Percentiles rank a stretch among this genome's conserved stretches.
Conservation (phyloP, 768 basidiomycete genomes). For the Pulveroboletus frians region DNA sequence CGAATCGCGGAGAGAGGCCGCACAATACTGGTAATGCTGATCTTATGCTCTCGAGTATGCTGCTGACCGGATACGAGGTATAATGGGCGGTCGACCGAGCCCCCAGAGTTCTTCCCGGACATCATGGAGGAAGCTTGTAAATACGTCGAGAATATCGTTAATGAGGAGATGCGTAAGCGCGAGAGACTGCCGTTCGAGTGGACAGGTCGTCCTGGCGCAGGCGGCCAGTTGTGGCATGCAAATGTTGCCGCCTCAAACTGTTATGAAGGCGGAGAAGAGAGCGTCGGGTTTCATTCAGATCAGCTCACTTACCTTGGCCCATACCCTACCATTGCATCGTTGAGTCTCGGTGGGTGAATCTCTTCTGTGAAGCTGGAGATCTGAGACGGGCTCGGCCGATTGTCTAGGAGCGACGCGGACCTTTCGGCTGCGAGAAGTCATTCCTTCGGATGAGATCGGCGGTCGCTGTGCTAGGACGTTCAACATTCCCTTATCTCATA, state of each 20-base stretch:
- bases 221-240: slow-evolving; percentile 54
- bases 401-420: slow-evolving; percentile 56
- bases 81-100: slow-evolving; percentile 60
- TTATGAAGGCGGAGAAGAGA: slow-evolving; percentile 76
- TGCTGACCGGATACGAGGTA: slow-evolving; percentile 49
- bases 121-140: slow-evolving; percentile 77
- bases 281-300: slow-evolving; percentile 80
- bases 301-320: slow-evolving; percentile 78
- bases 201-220: slow-evolving; percentile 33
- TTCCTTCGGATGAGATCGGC: slow-evolving; percentile 56
- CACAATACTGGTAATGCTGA: slow-evolving; percentile 60
- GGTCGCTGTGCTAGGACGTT: slow-evolving; percentile 63
- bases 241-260: slow-evolving; percentile 86
- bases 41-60: not conserved
- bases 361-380: not conserved
- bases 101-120: slow-evolving; percentile 53
- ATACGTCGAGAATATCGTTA: slow-evolving; percentile 65
- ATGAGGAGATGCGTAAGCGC: slow-evolving; percentile 61
- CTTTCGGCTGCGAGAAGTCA: slow-evolving; percentile 74
- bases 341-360: slow-evolving; percentile 60
- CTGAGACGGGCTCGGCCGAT: not conserved
- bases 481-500: slow-evolving; percentile 72
- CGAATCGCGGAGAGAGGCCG: slow-evolving; percentile 63
- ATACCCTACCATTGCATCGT: slow-evolving; percentile 79
- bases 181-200: slow-evolving; percentile 64